Percentiles rank a stretch among this genome's conserved stretches.
Conservation (phyloP, 2,329 filamentous ascomycete species). For the Hortaea sp. region DNA sequence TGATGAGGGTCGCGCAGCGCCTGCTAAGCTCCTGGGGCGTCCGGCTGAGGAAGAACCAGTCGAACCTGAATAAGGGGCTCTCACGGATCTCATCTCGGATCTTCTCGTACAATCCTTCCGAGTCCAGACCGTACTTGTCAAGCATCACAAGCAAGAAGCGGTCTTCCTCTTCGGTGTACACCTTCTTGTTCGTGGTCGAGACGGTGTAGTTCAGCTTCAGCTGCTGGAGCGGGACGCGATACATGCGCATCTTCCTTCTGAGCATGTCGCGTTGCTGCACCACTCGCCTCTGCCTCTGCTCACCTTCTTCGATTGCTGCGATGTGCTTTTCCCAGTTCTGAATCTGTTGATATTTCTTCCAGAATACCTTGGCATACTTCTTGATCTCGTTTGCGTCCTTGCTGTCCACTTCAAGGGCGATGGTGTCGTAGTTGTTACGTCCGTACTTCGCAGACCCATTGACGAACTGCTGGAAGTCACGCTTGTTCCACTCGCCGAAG, state of each 20-base stretch:
- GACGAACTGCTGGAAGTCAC: conserved; percentile 97
- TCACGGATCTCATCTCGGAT: conserved; percentile 97
- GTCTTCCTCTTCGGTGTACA: conserved; percentile 97
- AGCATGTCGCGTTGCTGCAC: conserved; percentile 90
- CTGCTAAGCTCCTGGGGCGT: conserved; percentile 88
- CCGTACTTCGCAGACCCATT: conserved; percentile 92
- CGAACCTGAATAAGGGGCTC: conserved; percentile 89
- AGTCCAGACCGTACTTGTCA: conserved; percentile 84
- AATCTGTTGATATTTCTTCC: conserved; percentile 89
- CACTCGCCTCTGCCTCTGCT: conserved; percentile 79
- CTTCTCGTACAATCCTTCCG: conserved; percentile 79
- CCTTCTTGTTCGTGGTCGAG: conserved; percentile 98
- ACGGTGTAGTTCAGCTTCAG: conserved; percentile 99
- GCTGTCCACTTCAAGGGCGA: conserved; percentile 82
- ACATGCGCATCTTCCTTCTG: conserved; percentile 89
- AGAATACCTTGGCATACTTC: conserved; percentile 88
- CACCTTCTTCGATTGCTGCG: conserved; percentile 80
- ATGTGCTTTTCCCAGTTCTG: conserved; percentile 82
- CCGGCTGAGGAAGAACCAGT: conserved; percentile 97
- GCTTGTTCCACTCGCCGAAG: conserved; percentile 89
- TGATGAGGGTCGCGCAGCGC: conserved; percentile 86
- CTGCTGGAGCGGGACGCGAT: conserved; percentile 94
- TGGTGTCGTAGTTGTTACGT: conserved; percentile 72
- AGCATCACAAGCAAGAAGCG: conserved; percentile 89
- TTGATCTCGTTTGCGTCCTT: conserved; percentile 80